These are phyloP conservation scores for Salix brachista DNA, from an alignment of 345 rosid genomes.

Conservation along the genomic window DNA sequence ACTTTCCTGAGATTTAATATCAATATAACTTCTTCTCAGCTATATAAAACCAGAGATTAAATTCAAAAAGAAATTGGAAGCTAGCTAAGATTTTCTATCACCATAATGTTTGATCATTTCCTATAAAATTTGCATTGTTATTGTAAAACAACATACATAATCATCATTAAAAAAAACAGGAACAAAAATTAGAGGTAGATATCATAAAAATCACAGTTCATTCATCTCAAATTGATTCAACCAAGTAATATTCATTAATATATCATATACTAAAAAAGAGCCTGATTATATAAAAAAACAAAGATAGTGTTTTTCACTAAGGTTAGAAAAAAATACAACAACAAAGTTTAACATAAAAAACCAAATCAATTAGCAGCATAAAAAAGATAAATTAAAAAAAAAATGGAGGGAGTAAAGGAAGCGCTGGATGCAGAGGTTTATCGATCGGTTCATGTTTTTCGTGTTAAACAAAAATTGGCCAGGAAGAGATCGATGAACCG, in stretches of 20 bases:
- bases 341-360: neutral
- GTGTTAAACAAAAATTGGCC: slow-evolving; percentile 31
- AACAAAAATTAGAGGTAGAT: no score
- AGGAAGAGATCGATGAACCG: slow-evolving; percentile 99
- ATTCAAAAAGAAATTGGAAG: neutral
- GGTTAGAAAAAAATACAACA: neutral
- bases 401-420: slow-evolving; percentile 14
- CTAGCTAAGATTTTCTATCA: neutral
- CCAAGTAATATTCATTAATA: no score
- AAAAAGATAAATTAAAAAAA: neutral
- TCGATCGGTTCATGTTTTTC: slow-evolving; percentile 82
- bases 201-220: no score
- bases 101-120: neutral
- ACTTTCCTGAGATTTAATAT: no score
- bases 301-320: neutral
- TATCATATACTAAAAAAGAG: no score
- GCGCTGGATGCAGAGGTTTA: slow-evolving; percentile 99
- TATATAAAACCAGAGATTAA: neutral
- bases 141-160: neutral
- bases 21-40: neutral
- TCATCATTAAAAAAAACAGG: no score
- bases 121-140: neutral
- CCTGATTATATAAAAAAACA: no score
- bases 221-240: no score
- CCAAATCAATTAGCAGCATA: neutral